Evolutionary conservation across 1,284 basidiomycete genomes (phyloP), one percentile per base, ranked within the genome.

Genomic region (Heterobasidion parviporum): DNA sequence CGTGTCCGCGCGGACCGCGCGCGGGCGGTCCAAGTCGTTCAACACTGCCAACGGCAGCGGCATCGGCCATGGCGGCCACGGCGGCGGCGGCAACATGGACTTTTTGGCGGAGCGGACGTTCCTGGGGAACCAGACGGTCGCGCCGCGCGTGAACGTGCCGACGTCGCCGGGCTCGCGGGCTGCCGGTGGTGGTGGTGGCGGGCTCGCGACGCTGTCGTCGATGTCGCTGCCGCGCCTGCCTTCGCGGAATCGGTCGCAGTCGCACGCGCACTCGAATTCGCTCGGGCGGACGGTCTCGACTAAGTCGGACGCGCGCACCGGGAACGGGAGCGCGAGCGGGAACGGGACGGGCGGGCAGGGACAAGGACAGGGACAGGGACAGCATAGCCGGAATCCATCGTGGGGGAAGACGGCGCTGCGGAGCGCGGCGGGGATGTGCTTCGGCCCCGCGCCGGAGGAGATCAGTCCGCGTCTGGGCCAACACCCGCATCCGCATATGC

Each of bases 51-150:
- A 44, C 14, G 14, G 41, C 16, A 26, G 26, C 26, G 26, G 26
- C 26, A 4, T 26, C 26, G 26, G 26, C 26, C 26, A 26, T 3
- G 3, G 26, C 26, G 16, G 43, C 12, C 53, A 53, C 35, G 14
- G 32, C 49, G 55, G 50, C 12, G 47, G 43, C n/a, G 57, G 65
- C 9, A 76, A 72, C 56, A 68, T 87, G 50, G 81, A 82, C 55
- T 79, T 78, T 59, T 73, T 89, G 46, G 77, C 83, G 12, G 80
- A 82, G 3, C 77, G 80, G 34, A 81, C 83, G 1, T 72, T 83
- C 38, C 70, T 88, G 2, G 86, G 86, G 6, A 78, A 74, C 58
- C 86, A 88, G 68, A 68, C 74, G 46, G 62, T 76, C 32, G 74
- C 80, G 41, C 81, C 83, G 1, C 69, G 72, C 9, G 68, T 82